phyloP scores from a whole-genome alignment of 2,329 filamentous ascomycete genomes.

The Aspergillus fructus region DNA sequence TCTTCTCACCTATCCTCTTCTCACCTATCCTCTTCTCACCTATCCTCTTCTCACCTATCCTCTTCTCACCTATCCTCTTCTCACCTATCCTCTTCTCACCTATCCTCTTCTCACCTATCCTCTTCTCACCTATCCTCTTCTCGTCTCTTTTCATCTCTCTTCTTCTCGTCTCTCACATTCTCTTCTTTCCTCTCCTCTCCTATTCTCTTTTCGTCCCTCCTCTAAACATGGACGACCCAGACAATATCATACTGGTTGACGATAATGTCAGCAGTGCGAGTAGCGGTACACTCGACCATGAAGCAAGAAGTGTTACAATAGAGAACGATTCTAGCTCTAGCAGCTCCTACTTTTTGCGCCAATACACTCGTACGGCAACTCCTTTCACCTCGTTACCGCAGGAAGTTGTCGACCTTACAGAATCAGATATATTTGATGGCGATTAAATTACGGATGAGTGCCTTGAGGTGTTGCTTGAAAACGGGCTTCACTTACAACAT shows the following conservation, averaged over 20 bases:
- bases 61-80: too few relatives aligned
- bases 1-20: too few relatives aligned
- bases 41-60: too few relatives aligned
- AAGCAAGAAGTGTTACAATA: constrained; percentile 8
- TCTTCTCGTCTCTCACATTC: too few relatives aligned
- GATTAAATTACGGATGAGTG: constrained; percentile 30
- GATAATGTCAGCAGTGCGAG: constrained; percentile 9
- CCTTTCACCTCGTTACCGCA: neutral
- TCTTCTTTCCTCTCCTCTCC: too few relatives aligned
- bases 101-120: too few relatives aligned
- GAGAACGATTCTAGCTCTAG: constrained; percentile 19
- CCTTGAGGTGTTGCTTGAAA: constrained; percentile 16
- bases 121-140: too few relatives aligned
- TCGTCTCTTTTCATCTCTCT: too few relatives aligned
- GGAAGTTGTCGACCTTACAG: constrained; percentile 17
- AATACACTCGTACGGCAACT: neutral
- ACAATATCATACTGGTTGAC: neutral
- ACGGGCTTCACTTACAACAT: constrained; percentile 3
- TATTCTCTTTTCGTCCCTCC: neutral
- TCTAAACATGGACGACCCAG: too few relatives aligned
- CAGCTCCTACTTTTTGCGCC: neutral
- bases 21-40: too few relatives aligned
- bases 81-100: too few relatives aligned
- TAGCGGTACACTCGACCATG: neutral
- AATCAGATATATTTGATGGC: constrained; percentile 6